phyloP scores from a whole-genome alignment of 2,329 filamentous ascomycete genomes.

The Alternaria incomplexa region DNA sequence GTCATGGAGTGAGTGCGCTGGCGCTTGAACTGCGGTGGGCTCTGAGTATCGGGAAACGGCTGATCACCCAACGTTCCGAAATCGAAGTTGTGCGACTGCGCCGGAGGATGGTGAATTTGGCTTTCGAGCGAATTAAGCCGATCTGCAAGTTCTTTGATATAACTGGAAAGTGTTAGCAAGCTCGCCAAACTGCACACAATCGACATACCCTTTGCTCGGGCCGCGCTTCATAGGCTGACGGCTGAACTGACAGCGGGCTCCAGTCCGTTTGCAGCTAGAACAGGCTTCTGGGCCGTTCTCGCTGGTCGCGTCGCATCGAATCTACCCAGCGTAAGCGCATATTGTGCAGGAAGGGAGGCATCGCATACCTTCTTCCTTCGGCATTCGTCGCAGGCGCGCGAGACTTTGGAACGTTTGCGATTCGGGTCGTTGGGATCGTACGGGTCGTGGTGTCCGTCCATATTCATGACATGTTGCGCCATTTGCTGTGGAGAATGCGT shows the following conservation, averaged over 20 bases:
- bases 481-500: constrained; percentile 49
- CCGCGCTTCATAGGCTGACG: constrained; percentile 51
- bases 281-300: constrained; percentile 50
- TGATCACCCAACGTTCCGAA: constrained; percentile 38
- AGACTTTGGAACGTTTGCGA: constrained; percentile 50
- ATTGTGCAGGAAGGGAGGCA: background rate
- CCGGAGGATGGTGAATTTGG: constrained; percentile 42
- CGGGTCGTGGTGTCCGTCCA: constrained; percentile 43
- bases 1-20: constrained; percentile 50
- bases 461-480: constrained; percentile 48
- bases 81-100: constrained; percentile 37
- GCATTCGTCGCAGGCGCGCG: constrained; percentile 51
- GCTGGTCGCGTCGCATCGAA: constrained; percentile 49
- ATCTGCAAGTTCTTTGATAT: constrained; percentile 51
- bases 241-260: constrained; percentile 50
- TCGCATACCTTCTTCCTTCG: constrained; percentile 48
- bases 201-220: constrained; percentile 48
- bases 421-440: constrained; percentile 46
- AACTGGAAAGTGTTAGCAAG: constrained; percentile 33
- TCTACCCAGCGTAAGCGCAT: constrained; percentile 35
- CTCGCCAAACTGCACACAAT: background rate
- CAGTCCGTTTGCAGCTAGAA: constrained; percentile 49
- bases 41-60: constrained; percentile 37
- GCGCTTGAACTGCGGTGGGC: constrained; percentile 39
- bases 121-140: constrained; percentile 48